Evolutionary conservation across 2,329 filamentous ascomycete genomes (phyloP), one percentile per base, ranked within the genome.

Genomic region (Myriosclerotinia scirpicola): DNA sequence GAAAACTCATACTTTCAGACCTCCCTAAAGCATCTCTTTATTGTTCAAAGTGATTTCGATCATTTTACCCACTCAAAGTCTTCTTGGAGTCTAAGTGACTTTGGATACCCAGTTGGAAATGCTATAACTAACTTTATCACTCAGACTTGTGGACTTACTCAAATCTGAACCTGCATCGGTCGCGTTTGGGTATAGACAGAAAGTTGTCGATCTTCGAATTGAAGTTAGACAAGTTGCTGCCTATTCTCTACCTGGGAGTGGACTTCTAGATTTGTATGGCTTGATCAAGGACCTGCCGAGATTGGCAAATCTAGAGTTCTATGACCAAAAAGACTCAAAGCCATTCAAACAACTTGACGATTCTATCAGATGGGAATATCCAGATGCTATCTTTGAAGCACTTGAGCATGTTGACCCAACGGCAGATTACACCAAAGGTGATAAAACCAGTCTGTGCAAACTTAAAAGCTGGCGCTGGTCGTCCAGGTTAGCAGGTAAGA

Each of bases 281-380:
- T 77, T 96, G 60, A 80, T 96, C 26, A 80, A 82, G 52, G 81
- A 84, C 55, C 82, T 92, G 7, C 88, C 89, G 0, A 87, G 86
- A 58, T 81, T 97, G 20, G 83, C 84, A 62, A 84, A 88, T 59
- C 78, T 97, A 42, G 86, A 92, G 67, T 82, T 97, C 20, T 89
- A 88, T 69, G 90, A 93, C 71, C 84, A 83, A 14, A 81, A 85
- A 59, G 91, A 96, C 73, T 79, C 85, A 69, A 82, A 89, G 2
- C 90, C 90, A 0, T 92, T 88, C 75, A 81, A 89, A 52, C 77
- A 81, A 46, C 79, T 88, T 6, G 81, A 84, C 59, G 79, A 80
- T 38, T 82, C 80, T 59, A 77, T 88, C 34, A 87, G 85, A 69
- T 96, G 91, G 90, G 82, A 82, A 20, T 93, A 95, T 74, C 84